Percentiles rank a stretch among this genome's conserved stretches.
phyloP scores from a whole-genome alignment of 2,329 filamentous ascomycete genomes.

The Colletotrichum sp. region DNA sequence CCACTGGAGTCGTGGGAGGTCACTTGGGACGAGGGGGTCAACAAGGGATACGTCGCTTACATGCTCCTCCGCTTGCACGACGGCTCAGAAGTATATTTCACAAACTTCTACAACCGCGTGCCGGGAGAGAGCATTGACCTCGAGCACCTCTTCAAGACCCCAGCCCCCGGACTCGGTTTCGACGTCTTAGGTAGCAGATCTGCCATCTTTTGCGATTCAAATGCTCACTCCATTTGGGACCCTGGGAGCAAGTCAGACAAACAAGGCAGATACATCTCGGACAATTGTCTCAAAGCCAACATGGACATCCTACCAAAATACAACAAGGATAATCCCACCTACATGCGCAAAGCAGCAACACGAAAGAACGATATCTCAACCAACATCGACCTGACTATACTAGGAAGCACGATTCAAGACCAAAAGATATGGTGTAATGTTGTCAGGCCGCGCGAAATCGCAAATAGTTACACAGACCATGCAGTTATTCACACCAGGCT shows the following conservation, averaged over 20 bases:
- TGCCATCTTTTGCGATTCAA: not conserved
- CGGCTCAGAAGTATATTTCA: not conserved
- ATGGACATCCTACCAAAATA: not conserved
- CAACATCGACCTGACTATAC: not conserved
- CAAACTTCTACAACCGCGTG: not conserved
- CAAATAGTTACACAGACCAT: not conserved
- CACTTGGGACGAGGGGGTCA: not conserved
- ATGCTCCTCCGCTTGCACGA: not conserved
- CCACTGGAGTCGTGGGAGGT: not conserved
- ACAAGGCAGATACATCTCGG: not conserved
- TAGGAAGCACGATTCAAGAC: no score
- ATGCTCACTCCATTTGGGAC: not conserved
- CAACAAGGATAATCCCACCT: not conserved
- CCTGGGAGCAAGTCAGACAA: not conserved
- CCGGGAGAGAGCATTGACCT: not conserved
- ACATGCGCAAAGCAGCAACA: not conserved
- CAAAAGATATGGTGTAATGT: not conserved
- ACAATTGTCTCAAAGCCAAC: no score
- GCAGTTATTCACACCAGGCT: not conserved
- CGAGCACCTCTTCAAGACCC: not conserved
- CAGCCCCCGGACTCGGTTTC: not conserved
- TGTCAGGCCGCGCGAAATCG: not conserved
- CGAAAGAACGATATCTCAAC: rapidly evolving
- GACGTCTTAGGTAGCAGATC: not conserved
- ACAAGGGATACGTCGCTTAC: not conserved